Percentiles rank a stretch among this genome's conserved stretches.
Conservation (phyloP, 1,284 basidiomycete species). For the Thelephora terrestris region DNA sequence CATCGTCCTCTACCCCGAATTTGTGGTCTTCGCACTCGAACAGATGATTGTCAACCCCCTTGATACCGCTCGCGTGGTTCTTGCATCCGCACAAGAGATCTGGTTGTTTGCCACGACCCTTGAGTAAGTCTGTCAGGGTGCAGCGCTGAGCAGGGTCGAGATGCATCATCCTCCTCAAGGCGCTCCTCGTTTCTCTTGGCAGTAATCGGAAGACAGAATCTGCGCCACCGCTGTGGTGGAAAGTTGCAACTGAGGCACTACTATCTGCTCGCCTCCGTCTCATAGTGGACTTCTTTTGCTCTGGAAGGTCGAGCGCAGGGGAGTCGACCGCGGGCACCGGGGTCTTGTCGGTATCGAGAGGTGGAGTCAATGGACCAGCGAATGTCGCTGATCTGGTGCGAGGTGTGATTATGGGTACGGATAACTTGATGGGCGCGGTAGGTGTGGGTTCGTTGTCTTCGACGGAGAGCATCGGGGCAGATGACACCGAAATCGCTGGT, state of each 20-base stretch:
- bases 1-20: slow-evolving; percentile 59
- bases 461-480: neutral
- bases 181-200: slow-evolving; percentile 84
- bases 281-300: neutral
- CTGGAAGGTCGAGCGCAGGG: neutral
- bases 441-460: slow-evolving; percentile 13
- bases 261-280: slow-evolving; percentile 36
- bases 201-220: slow-evolving; percentile 97
- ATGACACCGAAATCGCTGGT: neutral
- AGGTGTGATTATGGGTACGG: slow-evolving; percentile 1
- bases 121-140: slow-evolving; percentile 88
- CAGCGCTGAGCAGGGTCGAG: slow-evolving; percentile 85
- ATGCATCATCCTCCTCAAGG: slow-evolving; percentile 88
- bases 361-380: slow-evolving; percentile 9
- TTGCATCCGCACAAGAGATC: slow-evolving; percentile 75
- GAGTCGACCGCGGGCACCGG: neutral
- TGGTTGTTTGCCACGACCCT: slow-evolving; percentile 67
- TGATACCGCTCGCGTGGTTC: slow-evolving; percentile 25
- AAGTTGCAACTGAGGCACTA: slow-evolving; percentile 65
- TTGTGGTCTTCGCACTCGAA: slow-evolving; percentile 49
- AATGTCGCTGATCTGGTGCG: slow-evolving; percentile 10
- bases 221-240: slow-evolving; percentile 69
- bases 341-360: neutral
- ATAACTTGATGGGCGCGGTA: slow-evolving; percentile 4
- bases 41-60: slow-evolving; percentile 26